These are phyloP conservation scores for Obelidium mucronatum DNA, from an alignment of 192 early-diverging fungal genomes.

Conservation along the genomic window DNA sequence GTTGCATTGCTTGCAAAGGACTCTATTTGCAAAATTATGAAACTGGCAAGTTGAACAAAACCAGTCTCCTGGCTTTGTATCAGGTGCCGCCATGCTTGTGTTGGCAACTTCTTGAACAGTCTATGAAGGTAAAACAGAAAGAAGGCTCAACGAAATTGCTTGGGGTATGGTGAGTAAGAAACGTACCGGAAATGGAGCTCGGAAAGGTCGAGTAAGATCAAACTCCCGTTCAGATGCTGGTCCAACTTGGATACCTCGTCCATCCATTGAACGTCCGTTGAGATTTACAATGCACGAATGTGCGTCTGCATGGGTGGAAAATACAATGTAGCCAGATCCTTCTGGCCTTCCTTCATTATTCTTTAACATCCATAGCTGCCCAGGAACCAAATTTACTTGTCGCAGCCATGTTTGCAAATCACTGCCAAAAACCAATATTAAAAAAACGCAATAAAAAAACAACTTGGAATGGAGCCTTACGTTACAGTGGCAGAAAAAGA, in stretches of 20 bases:
- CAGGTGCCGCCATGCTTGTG: constrained; percentile 28
- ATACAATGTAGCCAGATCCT: constrained; percentile 69
- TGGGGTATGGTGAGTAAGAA: background rate
- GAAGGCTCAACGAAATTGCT: no score
- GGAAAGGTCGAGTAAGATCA: constrained; percentile 61
- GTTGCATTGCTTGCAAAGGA: constrained; percentile 74
- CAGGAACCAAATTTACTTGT: constrained; percentile 58
- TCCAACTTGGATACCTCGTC: constrained; percentile 66
- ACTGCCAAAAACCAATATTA: constrained; percentile 30
- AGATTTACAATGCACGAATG: constrained; percentile 59
- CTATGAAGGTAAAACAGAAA: no score
- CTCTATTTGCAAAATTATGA: constrained; percentile 74
- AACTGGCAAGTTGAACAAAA: constrained; percentile 73
- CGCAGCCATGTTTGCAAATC: constrained; percentile 70
- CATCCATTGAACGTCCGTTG: constrained; percentile 68
- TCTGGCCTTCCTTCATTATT: constrained; percentile 65
- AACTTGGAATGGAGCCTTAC: no score
- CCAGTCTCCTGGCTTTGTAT: constrained; percentile 74
- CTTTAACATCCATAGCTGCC: constrained; percentile 68
- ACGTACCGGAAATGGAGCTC: constrained; percentile 64
- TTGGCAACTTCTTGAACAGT: constrained; percentile 34
- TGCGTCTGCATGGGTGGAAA: constrained; percentile 72
- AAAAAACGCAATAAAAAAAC: background rate
- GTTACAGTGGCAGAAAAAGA: constrained; percentile 67
- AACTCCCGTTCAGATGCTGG: constrained; percentile 68